These are phyloP conservation scores for Oryza officinalis DNA, from an alignment of 176 grass and related monocot species.

Conservation along the genomic window DNA sequence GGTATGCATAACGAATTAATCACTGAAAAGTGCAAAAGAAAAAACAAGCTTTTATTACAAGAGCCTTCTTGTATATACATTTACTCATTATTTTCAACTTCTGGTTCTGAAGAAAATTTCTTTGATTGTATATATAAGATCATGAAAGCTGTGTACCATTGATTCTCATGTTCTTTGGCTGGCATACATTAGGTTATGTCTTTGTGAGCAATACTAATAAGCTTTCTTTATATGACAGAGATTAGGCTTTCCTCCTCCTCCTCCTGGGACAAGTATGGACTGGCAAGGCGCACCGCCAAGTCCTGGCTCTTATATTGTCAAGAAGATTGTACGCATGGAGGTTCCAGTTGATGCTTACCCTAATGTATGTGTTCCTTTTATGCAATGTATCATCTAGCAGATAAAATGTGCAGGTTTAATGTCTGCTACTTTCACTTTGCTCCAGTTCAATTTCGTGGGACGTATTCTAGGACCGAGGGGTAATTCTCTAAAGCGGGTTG, in stretches of 20 bases:
- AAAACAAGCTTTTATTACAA: slow-evolving; percentile 4
- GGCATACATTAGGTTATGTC: slow-evolving; percentile 12
- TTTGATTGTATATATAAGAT: background rate
- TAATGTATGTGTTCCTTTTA: slow-evolving; percentile 52
- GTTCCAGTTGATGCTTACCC: slow-evolving; percentile 82
- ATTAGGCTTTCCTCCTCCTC: slow-evolving; percentile 51
- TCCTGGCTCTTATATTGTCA: slow-evolving; percentile 72
- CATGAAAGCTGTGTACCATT: background rate
- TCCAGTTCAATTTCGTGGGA: slow-evolving; percentile 93
- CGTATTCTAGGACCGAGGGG: slow-evolving; percentile 76
- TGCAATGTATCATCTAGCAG: slow-evolving; percentile 22
- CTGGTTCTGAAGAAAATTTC: background rate
- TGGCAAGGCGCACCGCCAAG: slow-evolving; percentile 79
- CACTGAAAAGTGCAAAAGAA: background rate
- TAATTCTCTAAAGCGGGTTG: slow-evolving; percentile 85
- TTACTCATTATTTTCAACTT: slow-evolving; percentile 1
- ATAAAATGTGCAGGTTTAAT: slow-evolving; percentile 13
- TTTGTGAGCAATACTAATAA: slow-evolving; percentile 18
- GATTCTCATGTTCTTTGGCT: slow-evolving; percentile 25
- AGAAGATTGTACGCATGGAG: slow-evolving; percentile 90
- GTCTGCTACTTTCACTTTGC: slow-evolving; percentile 19
- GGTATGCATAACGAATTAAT: slow-evolving; percentile 36
- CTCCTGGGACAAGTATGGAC: slow-evolving; percentile 79
- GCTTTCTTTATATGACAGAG: slow-evolving; percentile 50
- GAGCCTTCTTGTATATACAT: background rate